Base-by-base conservation (phyloP, 805 yeast genomes). In the Zygotorulaspora sp. region DNA sequence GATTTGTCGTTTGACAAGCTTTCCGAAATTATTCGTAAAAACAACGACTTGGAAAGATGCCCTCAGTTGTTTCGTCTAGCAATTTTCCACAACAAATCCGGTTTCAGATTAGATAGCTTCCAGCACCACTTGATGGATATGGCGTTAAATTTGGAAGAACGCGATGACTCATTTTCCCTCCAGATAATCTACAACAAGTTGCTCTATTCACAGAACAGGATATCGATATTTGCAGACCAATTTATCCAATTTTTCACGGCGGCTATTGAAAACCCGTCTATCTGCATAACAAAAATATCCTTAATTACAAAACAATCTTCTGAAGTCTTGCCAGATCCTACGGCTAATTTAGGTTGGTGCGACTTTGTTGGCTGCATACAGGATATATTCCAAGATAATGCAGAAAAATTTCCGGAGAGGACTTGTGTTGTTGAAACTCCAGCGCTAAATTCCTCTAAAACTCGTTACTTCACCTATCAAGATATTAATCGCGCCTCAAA, bases 311-410 rank as follows among this genome's bases (percentile, higher is more conserved):
- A 65, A n/a, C 61, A 79, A 1, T 95, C 88, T 52, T 32, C 36
- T 9, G 56, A 52, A 30, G 63, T 70, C 2, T 68, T 94, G 39
- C 98, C 98, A 5, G 89, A 89, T 58, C 97, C 99, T 30, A 84
- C 87, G 6, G 61, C 67, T 7, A 83, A 88, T 52, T 71, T 92
- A 47, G 95, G 88, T 63, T 92, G 97, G 97, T 70, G 80, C 28
- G 83, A 83, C 19, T 92, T 77, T 63, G 74, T 94, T 49, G 98
- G 99, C 31, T 89, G 97, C 11, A 94, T 92, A 52, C 99, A 92
- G 57, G 98, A 92, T 55, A 89, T 92, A 30, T 92, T 92, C 64
- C 80, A 83, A 63, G 78, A 72, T 41, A 94, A 92, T 58, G 96
- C 98, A 10, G 78, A 71, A 31, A 73, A 72, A 50, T 79, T 76